phyloP scores from a whole-genome alignment of 2,329 filamentous ascomycete species.

The Dactylonectria macrodidyma region DNA sequence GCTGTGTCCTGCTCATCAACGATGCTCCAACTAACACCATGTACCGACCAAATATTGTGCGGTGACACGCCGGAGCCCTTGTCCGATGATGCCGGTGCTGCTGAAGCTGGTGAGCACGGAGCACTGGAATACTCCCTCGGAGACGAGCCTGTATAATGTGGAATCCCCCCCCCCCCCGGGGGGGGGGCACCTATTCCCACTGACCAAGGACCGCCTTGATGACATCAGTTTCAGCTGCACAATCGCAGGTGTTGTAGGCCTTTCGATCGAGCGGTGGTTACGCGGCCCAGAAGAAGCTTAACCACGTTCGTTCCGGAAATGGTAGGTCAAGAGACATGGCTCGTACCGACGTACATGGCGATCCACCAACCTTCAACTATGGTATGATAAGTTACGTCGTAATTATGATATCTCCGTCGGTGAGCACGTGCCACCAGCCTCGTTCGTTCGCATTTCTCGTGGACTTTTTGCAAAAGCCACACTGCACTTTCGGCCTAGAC shows the following conservation, averaged over 20 bases:
- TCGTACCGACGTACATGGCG: neutral
- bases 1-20: conserved; percentile 21
- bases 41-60: neutral
- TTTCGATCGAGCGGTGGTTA: conserved; percentile 19
- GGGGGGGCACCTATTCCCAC: neutral
- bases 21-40: neutral
- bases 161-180: no score
- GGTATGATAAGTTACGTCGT: no score
- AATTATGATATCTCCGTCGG: neutral
- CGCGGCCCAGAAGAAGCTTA: conserved; percentile 37
- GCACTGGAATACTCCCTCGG: neutral
- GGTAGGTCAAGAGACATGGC: conserved; percentile 14
- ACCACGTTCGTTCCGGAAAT: conserved; percentile 13
- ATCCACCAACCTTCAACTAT: neutral
- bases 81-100: neutral
- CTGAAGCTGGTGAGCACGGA: neutral
- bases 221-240: conserved; percentile 46
- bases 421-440: neutral
- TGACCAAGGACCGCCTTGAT: conserved; percentile 26
- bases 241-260: conserved; percentile 25
- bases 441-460: neutral
- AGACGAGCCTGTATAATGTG: no score
- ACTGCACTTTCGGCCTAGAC: neutral
- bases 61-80: neutral
- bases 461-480: neutral